These are phyloP conservation scores for Euryodendron excelsum DNA, from an alignment of 148 eudicot species.

Conservation along the genomic window DNA sequence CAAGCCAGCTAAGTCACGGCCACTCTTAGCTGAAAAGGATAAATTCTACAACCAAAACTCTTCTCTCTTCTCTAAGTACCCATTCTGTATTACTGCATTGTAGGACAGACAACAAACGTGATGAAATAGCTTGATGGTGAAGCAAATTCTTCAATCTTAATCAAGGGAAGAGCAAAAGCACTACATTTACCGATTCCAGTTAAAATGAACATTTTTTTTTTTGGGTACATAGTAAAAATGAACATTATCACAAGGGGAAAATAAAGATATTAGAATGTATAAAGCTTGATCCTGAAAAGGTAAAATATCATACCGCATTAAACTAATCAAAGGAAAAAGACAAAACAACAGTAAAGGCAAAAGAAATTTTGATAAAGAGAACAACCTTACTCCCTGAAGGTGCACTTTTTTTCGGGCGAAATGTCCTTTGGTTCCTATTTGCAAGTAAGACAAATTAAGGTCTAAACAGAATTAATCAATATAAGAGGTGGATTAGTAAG, in stretches of 20 bases:
- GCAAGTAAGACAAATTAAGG: constrained; percentile 18
- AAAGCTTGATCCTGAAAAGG: background rate
- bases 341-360: background rate
- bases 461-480: background rate
- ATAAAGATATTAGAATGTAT: background rate
- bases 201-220: background rate
- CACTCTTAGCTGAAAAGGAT: background rate
- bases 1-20: background rate
- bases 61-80: background rate
- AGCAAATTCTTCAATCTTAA: constrained; percentile 7
- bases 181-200: background rate
- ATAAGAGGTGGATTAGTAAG: background rate
- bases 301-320: background rate
- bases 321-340: constrained; percentile 1
- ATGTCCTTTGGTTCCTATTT: constrained; percentile 85
- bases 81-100: background rate
- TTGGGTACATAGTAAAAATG: background rate
- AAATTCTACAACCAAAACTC: background rate
- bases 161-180: background rate
- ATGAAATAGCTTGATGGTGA: background rate
- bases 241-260: background rate
- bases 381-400: constrained; percentile 97
- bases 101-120: background rate
- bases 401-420: constrained; percentile 94
- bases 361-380: constrained; percentile 15